Evolutionary conservation across 140 eudicot species (phyloP).

Genomic region (Flaveria floridana): DNA sequence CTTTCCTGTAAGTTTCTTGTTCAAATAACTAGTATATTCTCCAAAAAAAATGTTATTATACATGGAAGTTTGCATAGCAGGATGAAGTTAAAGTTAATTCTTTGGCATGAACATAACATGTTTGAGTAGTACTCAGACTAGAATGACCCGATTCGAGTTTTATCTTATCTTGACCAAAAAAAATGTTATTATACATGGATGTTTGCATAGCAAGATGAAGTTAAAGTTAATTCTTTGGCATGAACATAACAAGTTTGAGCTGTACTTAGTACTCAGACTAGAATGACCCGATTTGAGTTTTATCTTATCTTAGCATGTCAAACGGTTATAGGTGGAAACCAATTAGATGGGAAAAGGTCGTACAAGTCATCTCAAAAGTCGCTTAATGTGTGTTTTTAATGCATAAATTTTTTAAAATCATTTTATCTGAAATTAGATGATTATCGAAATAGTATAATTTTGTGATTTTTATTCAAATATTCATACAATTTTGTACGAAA

Average conservation of each 20-base stretch:
- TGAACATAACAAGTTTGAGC: not conserved
- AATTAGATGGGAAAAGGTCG: not conserved
- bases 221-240: slow-evolving; percentile 3
- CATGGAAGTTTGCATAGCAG: slow-evolving; percentile 8
- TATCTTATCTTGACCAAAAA: not conserved
- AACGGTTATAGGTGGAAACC: not conserved
- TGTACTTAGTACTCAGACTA: slow-evolving; percentile 1
- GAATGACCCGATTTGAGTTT: not conserved
- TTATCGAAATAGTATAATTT: not conserved
- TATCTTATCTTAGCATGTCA: not conserved
- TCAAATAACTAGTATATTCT: slow-evolving; percentile 4
- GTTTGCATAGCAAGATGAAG: slow-evolving; percentile 12
- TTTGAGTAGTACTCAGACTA: slow-evolving; percentile 5
- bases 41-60: not conserved
- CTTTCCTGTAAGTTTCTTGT: slow-evolving; percentile 40
- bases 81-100: slow-evolving; percentile 4
- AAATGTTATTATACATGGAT: not conserved
- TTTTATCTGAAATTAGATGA: not conserved
- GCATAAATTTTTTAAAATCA: not conserved
- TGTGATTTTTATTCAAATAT: not conserved
- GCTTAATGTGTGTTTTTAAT: not conserved
- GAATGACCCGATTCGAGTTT: not conserved
- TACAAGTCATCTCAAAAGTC: not conserved
- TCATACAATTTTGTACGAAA: not conserved
- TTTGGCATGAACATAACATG: not conserved